These are phyloP conservation scores for Lentinula sp. DNA, from an alignment of 768 basidiomycete species.

Conservation along the genomic window DNA sequence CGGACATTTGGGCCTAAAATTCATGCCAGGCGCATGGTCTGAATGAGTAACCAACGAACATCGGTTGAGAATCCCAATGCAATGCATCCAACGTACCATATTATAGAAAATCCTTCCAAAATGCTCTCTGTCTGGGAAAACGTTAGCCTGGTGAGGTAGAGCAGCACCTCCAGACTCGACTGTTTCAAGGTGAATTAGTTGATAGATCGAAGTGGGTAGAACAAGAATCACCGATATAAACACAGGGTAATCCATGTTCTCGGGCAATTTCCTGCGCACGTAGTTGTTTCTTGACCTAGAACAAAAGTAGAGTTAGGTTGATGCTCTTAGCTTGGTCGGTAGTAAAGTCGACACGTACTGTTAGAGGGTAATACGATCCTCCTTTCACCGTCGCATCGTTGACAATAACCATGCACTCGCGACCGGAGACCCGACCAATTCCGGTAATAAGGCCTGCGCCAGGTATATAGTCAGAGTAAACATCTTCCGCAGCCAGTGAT, in stretches of 20 bases:
- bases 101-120: slow-evolving; percentile 98
- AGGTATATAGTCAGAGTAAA: slow-evolving; percentile 77
- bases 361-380: slow-evolving; percentile 87
- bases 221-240: slow-evolving; percentile 72
- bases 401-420: slow-evolving; percentile 85
- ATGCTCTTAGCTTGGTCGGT: neutral
- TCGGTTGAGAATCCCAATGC: neutral
- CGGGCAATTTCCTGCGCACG: slow-evolving; percentile 93
- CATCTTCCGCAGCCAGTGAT: slow-evolving; percentile 78
- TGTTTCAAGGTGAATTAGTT: slow-evolving; percentile 21
- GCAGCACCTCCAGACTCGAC: slow-evolving; percentile 95
- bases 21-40: slow-evolving; percentile 5
- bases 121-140: slow-evolving; percentile 93
- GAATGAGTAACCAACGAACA: neutral
- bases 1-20: slow-evolving; percentile 84
- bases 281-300: slow-evolving; percentile 88
- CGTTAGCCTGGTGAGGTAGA: slow-evolving; percentile 87
- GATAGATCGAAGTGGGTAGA: neutral
- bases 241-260: slow-evolving; percentile 84
- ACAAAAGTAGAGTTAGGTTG: neutral
- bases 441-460: slow-evolving; percentile 91
- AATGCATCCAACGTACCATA: slow-evolving; percentile 52
- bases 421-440: slow-evolving; percentile 69
- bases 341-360: slow-evolving; percentile 34
- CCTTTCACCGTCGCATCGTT: slow-evolving; percentile 95